Conservation (phyloP, 176 grass and related monocot genomes). For the Luzula sylvatica region DNA sequence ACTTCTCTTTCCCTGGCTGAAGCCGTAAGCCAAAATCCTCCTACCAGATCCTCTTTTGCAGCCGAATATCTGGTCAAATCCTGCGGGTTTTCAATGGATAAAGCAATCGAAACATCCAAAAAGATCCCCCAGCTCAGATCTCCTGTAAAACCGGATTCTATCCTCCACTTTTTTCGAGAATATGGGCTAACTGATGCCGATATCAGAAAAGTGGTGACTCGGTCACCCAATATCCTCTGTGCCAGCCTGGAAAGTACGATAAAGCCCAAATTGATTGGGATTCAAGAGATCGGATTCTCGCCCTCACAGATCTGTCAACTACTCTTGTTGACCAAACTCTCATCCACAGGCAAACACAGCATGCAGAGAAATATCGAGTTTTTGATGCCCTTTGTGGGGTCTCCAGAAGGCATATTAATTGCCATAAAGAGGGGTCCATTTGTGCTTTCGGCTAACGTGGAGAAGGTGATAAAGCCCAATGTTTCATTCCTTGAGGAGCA, state of each 20-base stretch:
- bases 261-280: background rate
- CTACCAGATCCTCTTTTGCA: background rate
- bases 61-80: slow-evolving; percentile 1
- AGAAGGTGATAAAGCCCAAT: slow-evolving; percentile 26
- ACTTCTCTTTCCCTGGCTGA: background rate
- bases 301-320: background rate
- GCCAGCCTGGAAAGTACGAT: background rate
- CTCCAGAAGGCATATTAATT: slow-evolving; percentile 5
- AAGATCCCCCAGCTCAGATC: background rate
- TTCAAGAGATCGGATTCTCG: slow-evolving; percentile 1
- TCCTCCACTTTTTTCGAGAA: background rate
- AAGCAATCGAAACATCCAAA: background rate
- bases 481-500: slow-evolving; percentile 20
- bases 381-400: slow-evolving; percentile 13
- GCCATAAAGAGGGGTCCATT: background rate
- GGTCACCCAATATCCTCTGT: background rate
- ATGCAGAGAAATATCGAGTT: slow-evolving; percentile 17
- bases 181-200: background rate
- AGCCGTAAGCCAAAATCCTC: too few species aligned
- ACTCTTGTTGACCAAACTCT: background rate
- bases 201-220: background rate
- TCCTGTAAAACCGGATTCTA: background rate
- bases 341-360: background rate
- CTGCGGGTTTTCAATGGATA: background rate
- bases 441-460: background rate